Base-by-base conservation (phyloP, 2,329 filamentous ascomycete species). In the Xylaria multiplex region DNA sequence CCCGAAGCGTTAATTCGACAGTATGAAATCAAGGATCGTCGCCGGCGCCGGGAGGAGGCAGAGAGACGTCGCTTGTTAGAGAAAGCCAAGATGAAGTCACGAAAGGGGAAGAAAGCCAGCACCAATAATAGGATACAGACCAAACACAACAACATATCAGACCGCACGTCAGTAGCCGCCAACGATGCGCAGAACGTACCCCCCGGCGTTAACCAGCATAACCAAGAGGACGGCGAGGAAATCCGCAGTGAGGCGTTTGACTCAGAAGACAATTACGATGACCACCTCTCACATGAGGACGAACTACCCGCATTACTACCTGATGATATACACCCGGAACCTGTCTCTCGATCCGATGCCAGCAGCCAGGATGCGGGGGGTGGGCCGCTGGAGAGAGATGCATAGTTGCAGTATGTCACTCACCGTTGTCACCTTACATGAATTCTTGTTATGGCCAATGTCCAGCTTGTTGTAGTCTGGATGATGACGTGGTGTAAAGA, bases 21-120 rank as follows among this genome's bases (percentile, higher is more conserved):
- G 68, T 99, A 98, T 76, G 96, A 99, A 80, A 92, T 95, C 77
- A 97, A 97, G 78, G 96, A 97, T 76, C 90, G 93, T 42, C 91
- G 91, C 66, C 90, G 93, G 76, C 90, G 93, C 55, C 92, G 93
- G 74, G 88, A 94, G 69, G 85, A 95, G 71, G 93, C 92, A n/a
- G 93, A 97, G 78, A 92, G 95, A 75, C 89, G 91, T 68, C 85
- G 94, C 55, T 81, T 97, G 37, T 80, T 97, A 62, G 95, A 97
- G 77, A 97, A 97, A 80, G 93, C 94, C 24, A 97, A 97, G 82
- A 92, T 93, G 82, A 97, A 97, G 81, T 91, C 91, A 59, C 87
- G 93, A 37, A 97, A 97, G 81, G 90, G 90, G 57, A 97, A 92
- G 83, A 97, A 97, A 81, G 85, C 86, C 30, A 87, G 83, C 24